Base-by-base conservation (phyloP, 1,284 basidiomycete species). In the Heterobasidion parviporum region DNA sequence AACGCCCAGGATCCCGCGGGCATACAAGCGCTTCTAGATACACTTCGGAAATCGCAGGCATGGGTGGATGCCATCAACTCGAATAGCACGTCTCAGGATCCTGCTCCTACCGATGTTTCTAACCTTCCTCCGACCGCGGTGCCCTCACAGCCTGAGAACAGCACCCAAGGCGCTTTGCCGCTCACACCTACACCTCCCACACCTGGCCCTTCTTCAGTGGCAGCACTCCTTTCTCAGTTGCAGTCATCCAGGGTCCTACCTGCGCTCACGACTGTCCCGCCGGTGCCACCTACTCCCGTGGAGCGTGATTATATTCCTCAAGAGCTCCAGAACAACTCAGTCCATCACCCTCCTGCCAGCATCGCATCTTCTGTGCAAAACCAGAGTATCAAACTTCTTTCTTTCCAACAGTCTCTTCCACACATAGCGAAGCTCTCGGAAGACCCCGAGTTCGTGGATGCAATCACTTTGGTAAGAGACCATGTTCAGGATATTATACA, bases 391-490 rank as follows among this genome's bases (percentile, higher is more conserved):
- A 77, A 74, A 56, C 67, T 68, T 34, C 69, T 76, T 56, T 76
- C 81, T 32, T 88, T 86, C 65, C 83, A 83, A 62, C 81, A 88
- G 60, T 75, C 87, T 1, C 70, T 89, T 18, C 80, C 83, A 2
- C 70, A 71, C 59, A 63, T 85, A 38, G 80, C 80, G 7, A 71
- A 71, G 55, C 73, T 89, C 7, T 72, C 78, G 41, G 74, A 78
- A 53, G 74, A 84, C 63, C 70, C 74, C 32, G 61, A 59, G 2
- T 79, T 89, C 59, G 67, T 74, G 50, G 66, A 67, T 51, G 71
- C 72, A 16, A 62, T 88, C 56, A 69, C 70, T 53, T 74, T 76
- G 70, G 87, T 83, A 67, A 54, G 72, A 61, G 26, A 44, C 53
- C 20, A 34, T 54, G 14, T 58, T 68, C 44, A 33, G 6, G 35